These are phyloP conservation scores for Diaporthe destruens DNA, from an alignment of 2,329 filamentous ascomycete species.

Conservation along the genomic window DNA sequence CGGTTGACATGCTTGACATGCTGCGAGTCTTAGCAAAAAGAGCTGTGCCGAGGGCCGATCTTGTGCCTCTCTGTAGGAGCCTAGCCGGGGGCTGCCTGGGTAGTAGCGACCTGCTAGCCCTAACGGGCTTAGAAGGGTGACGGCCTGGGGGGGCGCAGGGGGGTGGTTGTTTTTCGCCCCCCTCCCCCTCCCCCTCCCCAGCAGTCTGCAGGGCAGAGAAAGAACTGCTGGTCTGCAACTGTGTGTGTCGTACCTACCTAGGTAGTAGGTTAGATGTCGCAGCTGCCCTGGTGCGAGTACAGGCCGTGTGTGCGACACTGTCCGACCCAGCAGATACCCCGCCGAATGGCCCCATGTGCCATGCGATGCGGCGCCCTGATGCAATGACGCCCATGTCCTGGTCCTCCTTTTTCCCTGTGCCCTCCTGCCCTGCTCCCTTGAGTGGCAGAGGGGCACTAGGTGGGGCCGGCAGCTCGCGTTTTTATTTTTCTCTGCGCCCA, in stretches of 20 bases:
- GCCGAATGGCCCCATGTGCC: constrained; percentile 35
- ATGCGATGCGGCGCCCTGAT: constrained; percentile 35
- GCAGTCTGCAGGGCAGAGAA: background rate
- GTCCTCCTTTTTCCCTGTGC: constrained; percentile 5
- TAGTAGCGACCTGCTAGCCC: background rate
- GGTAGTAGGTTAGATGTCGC: constrained; percentile 15
- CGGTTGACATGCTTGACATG: constrained; percentile 31
- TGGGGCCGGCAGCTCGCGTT: constrained; percentile 32
- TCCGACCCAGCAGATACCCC: constrained; percentile 8
- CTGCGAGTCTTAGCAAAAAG: constrained; percentile 23
- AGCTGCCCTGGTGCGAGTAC: constrained; percentile 16
- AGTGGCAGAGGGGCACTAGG: background rate
- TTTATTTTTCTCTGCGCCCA: constrained; percentile 19
- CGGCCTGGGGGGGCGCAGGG: too few relatives aligned
- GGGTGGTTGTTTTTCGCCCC: background rate
- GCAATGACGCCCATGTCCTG: constrained; percentile 31
- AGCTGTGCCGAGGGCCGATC: constrained; percentile 36
- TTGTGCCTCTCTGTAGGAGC: constrained; percentile 13
- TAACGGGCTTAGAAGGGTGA: constrained; percentile 3
- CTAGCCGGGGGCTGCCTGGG: constrained; percentile 27
- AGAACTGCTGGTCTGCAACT: background rate
- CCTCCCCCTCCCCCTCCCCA: background rate
- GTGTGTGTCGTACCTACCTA: too few relatives aligned
- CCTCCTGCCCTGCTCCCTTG: background rate
- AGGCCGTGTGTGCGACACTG: constrained; percentile 2